A percentile compares a stretch with the other conserved stretches of the same genome.
Evolutionary conservation across 768 basidiomycete species (phyloP).

Genomic region (Kwoniella heveanensis): DNA sequence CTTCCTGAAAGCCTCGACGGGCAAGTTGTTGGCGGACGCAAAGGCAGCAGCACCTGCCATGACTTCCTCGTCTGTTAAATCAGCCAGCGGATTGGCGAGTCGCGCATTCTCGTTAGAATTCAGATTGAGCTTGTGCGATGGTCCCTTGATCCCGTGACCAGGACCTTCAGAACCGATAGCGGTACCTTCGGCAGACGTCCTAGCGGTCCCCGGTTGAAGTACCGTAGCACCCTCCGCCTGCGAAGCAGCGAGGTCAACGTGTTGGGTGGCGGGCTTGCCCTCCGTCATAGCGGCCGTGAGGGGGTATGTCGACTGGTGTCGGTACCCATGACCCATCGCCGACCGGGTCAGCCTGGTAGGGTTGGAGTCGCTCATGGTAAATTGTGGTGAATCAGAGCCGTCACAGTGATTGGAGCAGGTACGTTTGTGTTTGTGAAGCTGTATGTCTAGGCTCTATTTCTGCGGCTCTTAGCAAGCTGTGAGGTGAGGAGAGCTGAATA

Average conservation of each 20-base stretch:
- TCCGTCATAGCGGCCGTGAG: constrained; percentile 25
- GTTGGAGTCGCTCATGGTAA: constrained; percentile 10
- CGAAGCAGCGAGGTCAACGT: constrained; percentile 2
- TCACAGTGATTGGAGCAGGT: background rate
- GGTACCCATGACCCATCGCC: constrained; percentile 20
- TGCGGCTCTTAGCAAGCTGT: too few species aligned
- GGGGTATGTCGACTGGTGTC: constrained; percentile 16
- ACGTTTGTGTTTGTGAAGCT: too few species aligned
- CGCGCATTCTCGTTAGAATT: background rate
- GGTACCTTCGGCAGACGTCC: background rate
- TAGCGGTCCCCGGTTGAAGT: background rate
- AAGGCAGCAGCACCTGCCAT: constrained; percentile 12
- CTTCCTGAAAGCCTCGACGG: constrained; percentile 20
- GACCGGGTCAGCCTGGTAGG: constrained; percentile 2
- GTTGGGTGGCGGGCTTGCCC: constrained; percentile 14
- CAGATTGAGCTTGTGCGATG: background rate
- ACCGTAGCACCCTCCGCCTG: background rate
- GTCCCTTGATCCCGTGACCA: background rate
- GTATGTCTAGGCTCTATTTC: too few species aligned
- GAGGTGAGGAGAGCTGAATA: too few species aligned
- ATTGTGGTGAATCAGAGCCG: background rate
- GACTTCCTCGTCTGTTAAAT: constrained; percentile 7
- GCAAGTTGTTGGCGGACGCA: constrained; percentile 1
- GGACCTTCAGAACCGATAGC: background rate
- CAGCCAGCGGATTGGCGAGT: constrained; percentile 11